Evolutionary conservation across 345 rosid genomes (phyloP), one percentile per base, ranked within the genome.

Genomic region (Syzygium oleosum): DNA sequence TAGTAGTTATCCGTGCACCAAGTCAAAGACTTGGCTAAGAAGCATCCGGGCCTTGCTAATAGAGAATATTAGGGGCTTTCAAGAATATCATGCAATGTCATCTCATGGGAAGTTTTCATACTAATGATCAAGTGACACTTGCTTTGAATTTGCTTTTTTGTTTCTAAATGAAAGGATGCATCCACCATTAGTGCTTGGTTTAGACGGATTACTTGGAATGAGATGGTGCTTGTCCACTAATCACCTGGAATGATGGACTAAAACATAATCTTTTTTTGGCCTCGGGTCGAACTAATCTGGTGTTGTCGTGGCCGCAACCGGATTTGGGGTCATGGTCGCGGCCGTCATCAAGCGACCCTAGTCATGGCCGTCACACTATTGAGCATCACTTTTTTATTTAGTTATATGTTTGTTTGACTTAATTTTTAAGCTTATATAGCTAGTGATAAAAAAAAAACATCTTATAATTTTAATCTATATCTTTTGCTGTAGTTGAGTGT

Each of bases 301-400:
- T 9, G 19, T 0, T n/a, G 38, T 13, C 9, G 9, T 2, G 0
- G 19, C 4, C 38, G 14, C 9, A 4, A 61, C n/a, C 0, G 4
- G 13, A 61, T n/a, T 9, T 58, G 27, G 29, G 6, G 65, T 25
- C 9, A 61, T 9, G 9, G 6, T 61, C n/a, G 19, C 14, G 5
- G 38, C 73, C 38, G 7, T 43, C 46, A 43, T 43, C 43, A 41
- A 41, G 43, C 6, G 43, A n/a, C 19, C 73, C 73, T 61, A 13
- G 73, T 0, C 73, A 61, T 13, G 5, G 73, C 2, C 1, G 1
- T 9, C 0, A 4, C 73, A 61, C 73, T 31, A 0, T 1, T 61
- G 73, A 61, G 38, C 9, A 61, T 61, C 9, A 6, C 5, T 2
- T 61, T 61, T 61, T 61, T 12, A n/a, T 12, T 61, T 61, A n/a